A percentile compares a stretch with the other conserved stretches of the same genome.
Evolutionary conservation across 768 basidiomycete species (phyloP).

Genomic region (Mycena amicta): DNA sequence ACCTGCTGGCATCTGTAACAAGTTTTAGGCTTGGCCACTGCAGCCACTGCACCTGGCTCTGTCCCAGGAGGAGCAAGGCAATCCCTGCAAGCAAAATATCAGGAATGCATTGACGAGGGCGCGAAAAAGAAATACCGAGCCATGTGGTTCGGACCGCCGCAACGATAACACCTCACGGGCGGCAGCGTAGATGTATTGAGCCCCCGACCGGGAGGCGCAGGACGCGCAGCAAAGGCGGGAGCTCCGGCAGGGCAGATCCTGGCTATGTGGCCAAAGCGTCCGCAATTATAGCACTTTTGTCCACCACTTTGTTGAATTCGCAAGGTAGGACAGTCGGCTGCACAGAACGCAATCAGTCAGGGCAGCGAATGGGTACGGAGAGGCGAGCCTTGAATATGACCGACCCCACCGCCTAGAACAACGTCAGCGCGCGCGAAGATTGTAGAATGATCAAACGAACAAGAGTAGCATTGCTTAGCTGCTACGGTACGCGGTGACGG

Average conservation of each 20-base stretch:
- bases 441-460: conserved; percentile 28
- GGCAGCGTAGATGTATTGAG: conserved; percentile 78
- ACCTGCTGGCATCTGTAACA: conserved; percentile 87
- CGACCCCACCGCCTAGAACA: conserved; percentile 66
- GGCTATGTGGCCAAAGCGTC: conserved; percentile 82
- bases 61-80: conserved; percentile 77
- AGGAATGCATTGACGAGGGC: conserved; percentile 5
- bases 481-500: conserved; percentile 80
- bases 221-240: conserved; percentile 61
- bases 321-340: conserved; percentile 81
- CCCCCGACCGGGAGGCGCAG: conserved; percentile 72
- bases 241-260: conserved; percentile 64
- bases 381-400: conserved; percentile 69
- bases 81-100: conserved; percentile 50
- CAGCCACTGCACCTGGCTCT: too few relatives aligned
- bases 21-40: conserved; percentile 68
- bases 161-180: conserved; percentile 87
- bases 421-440: neutral
- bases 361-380: neutral
- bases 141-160: conserved; percentile 88
- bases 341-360: conserved; percentile 1
- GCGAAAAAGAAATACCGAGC: conserved; percentile 53
- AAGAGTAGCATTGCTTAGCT: conserved; percentile 91
- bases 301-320: conserved; percentile 60
- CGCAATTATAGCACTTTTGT: conserved; percentile 87